Conservation (phyloP, 768 basidiomycete genomes). For the Psilocybe cyanescens region DNA sequence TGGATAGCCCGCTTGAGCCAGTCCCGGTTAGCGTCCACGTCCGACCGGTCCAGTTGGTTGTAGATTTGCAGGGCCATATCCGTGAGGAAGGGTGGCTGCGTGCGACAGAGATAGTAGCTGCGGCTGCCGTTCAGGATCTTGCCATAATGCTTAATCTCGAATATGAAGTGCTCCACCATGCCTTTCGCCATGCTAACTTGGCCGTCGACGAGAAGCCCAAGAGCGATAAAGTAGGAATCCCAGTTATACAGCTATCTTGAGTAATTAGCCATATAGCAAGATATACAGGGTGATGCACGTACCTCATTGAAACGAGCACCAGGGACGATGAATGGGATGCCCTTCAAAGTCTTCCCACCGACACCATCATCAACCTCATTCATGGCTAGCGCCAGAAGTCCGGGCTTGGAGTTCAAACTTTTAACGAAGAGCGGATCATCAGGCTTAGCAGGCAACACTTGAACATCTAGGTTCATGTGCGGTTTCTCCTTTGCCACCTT, state of each 20-base stretch:
- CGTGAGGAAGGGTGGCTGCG: slow-evolving; percentile 97
- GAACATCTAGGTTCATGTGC: slow-evolving; percentile 91
- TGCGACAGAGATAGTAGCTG: slow-evolving; percentile 92
- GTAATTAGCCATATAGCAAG: slow-evolving; percentile 4
- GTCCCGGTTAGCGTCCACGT: slow-evolving; percentile 75
- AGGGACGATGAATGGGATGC: slow-evolving; percentile 96
- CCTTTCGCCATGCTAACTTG: slow-evolving; percentile 94
- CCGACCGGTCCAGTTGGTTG: slow-evolving; percentile 90
- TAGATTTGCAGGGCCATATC: slow-evolving; percentile 99
- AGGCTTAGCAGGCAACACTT: slow-evolving; percentile 83
- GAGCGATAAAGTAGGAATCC: slow-evolving; percentile 94
- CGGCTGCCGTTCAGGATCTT: slow-evolving; percentile 97
- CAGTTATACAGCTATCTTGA: slow-evolving; percentile 81
- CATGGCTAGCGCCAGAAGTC: slow-evolving; percentile 95
- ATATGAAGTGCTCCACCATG: slow-evolving; percentile 99
- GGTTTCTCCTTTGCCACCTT: slow-evolving; percentile 90
- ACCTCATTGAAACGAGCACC: slow-evolving; percentile 96
- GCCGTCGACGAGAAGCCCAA: slow-evolving; percentile 94
- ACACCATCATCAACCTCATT: slow-evolving; percentile 81
- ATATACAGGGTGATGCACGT: slow-evolving; percentile 22
- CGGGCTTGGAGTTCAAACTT: slow-evolving; percentile 92
- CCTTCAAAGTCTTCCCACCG: slow-evolving; percentile 83
- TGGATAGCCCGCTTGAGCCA: slow-evolving; percentile 97
- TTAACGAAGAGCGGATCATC: slow-evolving; percentile 91
- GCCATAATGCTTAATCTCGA: slow-evolving; percentile 97